These are phyloP conservation scores for Trichoderma harzianum DNA, from an alignment of 2,329 filamentous ascomycete genomes.

Conservation along the genomic window DNA sequence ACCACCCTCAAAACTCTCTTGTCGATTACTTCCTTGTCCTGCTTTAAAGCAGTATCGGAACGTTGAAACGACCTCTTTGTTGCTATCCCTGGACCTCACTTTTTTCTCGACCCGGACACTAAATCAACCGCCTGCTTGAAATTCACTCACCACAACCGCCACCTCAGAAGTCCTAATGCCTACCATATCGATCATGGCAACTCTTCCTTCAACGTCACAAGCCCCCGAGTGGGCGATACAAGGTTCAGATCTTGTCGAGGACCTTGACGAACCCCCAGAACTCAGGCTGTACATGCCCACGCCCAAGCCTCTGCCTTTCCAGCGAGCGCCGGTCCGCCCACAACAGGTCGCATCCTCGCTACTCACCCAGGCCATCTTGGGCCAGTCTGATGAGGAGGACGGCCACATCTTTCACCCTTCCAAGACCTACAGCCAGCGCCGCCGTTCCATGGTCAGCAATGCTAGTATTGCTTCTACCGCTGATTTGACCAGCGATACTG, in stretches of 20 bases:
- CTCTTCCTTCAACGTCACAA: slow-evolving; percentile 24
- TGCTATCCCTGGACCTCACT: not conserved
- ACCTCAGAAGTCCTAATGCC: not conserved
- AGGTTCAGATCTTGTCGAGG: slow-evolving; percentile 62
- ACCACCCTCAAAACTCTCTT: not conserved
- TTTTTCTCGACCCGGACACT: slow-evolving; percentile 27
- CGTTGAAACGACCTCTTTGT: not conserved
- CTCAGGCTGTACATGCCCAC: slow-evolving; percentile 29
- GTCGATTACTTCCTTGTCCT: not conserved
- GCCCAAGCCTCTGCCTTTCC: slow-evolving; percentile 43
- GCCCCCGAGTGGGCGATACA: slow-evolving; percentile 34
- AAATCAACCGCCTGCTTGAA: not conserved
- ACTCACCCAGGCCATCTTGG: slow-evolving; percentile 78
- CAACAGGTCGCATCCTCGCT: slow-evolving; percentile 69
- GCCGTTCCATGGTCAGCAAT: slow-evolving; percentile 73
- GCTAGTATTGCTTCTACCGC: slow-evolving; percentile 78
- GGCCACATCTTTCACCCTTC: slow-evolving; percentile 37
- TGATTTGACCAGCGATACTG: slow-evolving; percentile 92
- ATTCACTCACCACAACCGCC: not conserved
- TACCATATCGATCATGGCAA: slow-evolving; percentile 29
- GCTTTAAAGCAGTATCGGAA: not conserved
- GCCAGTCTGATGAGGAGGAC: slow-evolving; percentile 56
- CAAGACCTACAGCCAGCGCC: slow-evolving; percentile 39
- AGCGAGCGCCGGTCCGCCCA: slow-evolving; percentile 46
- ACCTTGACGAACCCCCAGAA: slow-evolving; percentile 89